phyloP scores from a whole-genome alignment of 768 basidiomycete species.

The Kondoa subrosea region DNA sequence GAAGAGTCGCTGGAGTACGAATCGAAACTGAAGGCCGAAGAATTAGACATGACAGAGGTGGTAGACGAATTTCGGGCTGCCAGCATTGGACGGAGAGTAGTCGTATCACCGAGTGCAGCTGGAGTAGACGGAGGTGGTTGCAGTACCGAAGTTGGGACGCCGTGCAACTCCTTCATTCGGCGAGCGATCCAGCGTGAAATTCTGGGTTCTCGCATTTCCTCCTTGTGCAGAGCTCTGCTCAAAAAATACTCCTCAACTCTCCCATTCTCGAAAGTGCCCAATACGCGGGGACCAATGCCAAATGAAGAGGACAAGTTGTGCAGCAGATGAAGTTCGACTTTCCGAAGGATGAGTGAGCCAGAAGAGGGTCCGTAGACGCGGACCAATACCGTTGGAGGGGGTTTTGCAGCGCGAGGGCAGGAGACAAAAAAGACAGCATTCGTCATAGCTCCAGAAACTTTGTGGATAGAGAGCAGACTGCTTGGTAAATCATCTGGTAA shows the following conservation, averaged over 20 bases:
- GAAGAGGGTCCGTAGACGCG: constrained; percentile 86
- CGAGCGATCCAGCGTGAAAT: constrained; percentile 77
- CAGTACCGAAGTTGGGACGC: constrained; percentile 62
- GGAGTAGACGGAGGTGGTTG: constrained; percentile 34
- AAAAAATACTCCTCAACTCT: constrained; percentile 91
- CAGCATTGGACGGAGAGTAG: not conserved
- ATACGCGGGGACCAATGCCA: constrained; percentile 73
- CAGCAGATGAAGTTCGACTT: constrained; percentile 67
- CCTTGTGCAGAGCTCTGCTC: constrained; percentile 57
- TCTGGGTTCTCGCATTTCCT: constrained; percentile 57
- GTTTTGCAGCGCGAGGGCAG: constrained; percentile 34
- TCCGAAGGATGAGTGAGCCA: constrained; percentile 67
- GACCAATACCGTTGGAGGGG: constrained; percentile 50
- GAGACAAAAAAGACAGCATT: constrained; percentile 96
- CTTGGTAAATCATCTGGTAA: constrained; percentile 17
- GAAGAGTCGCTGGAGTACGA: constrained; percentile 19
- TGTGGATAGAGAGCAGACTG: constrained; percentile 38
- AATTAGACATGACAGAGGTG: constrained; percentile 21
- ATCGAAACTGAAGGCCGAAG: constrained; percentile 23
- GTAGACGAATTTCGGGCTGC: constrained; percentile 9
- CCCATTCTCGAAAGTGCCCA: constrained; percentile 90
- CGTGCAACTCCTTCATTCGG: constrained; percentile 89
- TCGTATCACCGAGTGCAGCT: not conserved
- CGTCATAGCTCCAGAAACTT: constrained; percentile 79
- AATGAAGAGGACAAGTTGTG: constrained; percentile 77